Conservation (phyloP, 176 grass and related monocot genomes). For the Poa annua region DNA sequence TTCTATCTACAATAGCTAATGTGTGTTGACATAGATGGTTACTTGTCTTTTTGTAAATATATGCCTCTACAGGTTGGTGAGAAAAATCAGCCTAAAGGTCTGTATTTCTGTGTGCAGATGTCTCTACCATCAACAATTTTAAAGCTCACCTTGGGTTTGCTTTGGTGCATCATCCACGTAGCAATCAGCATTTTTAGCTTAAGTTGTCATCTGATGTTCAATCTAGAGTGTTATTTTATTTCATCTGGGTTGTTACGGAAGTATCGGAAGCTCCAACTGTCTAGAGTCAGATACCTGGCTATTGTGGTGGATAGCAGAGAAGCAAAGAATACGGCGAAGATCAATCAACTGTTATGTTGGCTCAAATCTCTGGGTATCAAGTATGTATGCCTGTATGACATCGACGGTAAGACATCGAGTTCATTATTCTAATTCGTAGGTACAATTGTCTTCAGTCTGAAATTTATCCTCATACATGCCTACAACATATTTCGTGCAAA, state of each 20-base stretch:
- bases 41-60: background rate
- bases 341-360: constrained; percentile 69
- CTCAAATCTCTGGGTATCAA: constrained; percentile 64
- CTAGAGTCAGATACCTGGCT: constrained; percentile 61
- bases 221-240: constrained; percentile 66
- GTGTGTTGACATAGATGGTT: background rate
- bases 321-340: constrained; percentile 67
- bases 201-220: constrained; percentile 56
- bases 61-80: background rate
- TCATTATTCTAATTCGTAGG: constrained; percentile 24
- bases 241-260: constrained; percentile 64
- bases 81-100: constrained; percentile 19
- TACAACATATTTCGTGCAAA: background rate
- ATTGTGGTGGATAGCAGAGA: constrained; percentile 91
- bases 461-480: constrained; percentile 14
- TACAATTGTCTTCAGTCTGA: constrained; percentile 31
- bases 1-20: background rate
- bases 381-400: constrained; percentile 81
- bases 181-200: constrained; percentile 54
- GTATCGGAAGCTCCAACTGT: constrained; percentile 63
- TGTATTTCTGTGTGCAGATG: constrained; percentile 57
- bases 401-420: constrained; percentile 61
- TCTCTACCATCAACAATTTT: constrained; percentile 53
- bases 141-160: constrained; percentile 57
- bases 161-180: constrained; percentile 71